Percentiles rank a stretch among this genome's conserved stretches.
phyloP scores from a whole-genome alignment of 2,329 filamentous ascomycete species.

The Parasarocladium wereldwijsianum region DNA sequence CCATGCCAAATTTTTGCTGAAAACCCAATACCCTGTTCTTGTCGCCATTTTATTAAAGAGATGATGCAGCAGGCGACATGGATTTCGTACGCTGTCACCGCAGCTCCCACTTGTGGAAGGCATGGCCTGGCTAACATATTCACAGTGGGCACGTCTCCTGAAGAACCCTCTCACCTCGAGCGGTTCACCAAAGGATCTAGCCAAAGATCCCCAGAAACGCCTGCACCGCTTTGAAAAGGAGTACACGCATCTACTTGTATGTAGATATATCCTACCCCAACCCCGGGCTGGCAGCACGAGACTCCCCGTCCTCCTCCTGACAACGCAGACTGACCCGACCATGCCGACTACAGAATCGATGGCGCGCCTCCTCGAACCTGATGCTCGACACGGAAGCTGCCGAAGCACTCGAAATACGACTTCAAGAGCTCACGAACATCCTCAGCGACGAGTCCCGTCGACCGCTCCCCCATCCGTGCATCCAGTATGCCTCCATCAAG shows the following conservation, averaged over 20 bases:
- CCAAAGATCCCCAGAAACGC: conserved; percentile 47
- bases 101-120: too few species aligned
- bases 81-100: conserved; percentile 48
- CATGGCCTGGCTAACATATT: too few species aligned
- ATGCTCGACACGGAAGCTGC: conserved; percentile 44
- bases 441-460: conserved; percentile 81
- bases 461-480: conserved; percentile 80
- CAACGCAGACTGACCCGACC: neutral
- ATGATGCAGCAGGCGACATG: conserved; percentile 35
- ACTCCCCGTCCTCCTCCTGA: neutral
- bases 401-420: conserved; percentile 45
- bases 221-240: conserved; percentile 54
- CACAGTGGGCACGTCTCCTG: conserved; percentile 52
- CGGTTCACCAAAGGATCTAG: conserved; percentile 40
- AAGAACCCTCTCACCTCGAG: conserved; percentile 41
- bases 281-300: neutral
- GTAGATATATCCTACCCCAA: too few species aligned
- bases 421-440: conserved; percentile 53
- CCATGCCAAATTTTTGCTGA: too few species aligned
- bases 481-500: conserved; percentile 70
- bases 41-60: too few species aligned
- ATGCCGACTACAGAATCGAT: conserved; percentile 28
- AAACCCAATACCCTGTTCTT: too few species aligned
- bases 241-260: conserved; percentile 46
- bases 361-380: conserved; percentile 47